phyloP scores from a whole-genome alignment of 345 rosid genomes.

The Hibiscus mutabilis region DNA sequence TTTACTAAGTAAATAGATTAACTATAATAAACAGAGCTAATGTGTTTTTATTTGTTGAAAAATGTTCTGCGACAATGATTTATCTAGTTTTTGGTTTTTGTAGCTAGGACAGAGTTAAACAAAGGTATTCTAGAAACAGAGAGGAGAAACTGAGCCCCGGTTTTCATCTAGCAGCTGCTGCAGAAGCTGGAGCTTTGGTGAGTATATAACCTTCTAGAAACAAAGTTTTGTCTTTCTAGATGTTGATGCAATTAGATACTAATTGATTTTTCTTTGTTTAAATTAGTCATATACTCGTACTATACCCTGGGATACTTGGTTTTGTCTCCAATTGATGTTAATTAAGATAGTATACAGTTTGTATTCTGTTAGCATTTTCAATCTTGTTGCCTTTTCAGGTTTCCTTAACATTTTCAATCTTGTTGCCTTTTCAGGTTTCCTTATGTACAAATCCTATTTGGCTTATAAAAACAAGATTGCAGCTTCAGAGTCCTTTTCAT shows the following conservation, averaged over 20 bases:
- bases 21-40: neutral
- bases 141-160: slow-evolving; percentile 56
- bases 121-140: slow-evolving; percentile 59
- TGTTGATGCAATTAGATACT: neutral
- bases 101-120: slow-evolving; percentile 85
- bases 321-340: neutral
- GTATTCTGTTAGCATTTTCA: neutral
- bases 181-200: slow-evolving; percentile 95
- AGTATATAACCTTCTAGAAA: slow-evolving; percentile 23
- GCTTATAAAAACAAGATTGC: slow-evolving; percentile 94
- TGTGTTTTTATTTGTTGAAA: too few relatives aligned
- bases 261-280: neutral
- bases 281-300: too few relatives aligned
- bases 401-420: slow-evolving; percentile 27
- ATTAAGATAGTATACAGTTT: slow-evolving; percentile 2
- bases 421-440: slow-evolving; percentile 45
- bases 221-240: neutral
- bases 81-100: neutral
- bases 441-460: slow-evolving; percentile 89
- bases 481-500: slow-evolving; percentile 88
- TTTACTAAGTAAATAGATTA: neutral
- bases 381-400: slow-evolving; percentile 36
- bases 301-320: neutral
- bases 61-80: too few relatives aligned
- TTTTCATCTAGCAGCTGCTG: slow-evolving; percentile 90